Evolutionary conservation across 208 protist species (phyloP), one percentile per base, ranked within the genome.

Genomic region (Crithidia sp.): DNA sequence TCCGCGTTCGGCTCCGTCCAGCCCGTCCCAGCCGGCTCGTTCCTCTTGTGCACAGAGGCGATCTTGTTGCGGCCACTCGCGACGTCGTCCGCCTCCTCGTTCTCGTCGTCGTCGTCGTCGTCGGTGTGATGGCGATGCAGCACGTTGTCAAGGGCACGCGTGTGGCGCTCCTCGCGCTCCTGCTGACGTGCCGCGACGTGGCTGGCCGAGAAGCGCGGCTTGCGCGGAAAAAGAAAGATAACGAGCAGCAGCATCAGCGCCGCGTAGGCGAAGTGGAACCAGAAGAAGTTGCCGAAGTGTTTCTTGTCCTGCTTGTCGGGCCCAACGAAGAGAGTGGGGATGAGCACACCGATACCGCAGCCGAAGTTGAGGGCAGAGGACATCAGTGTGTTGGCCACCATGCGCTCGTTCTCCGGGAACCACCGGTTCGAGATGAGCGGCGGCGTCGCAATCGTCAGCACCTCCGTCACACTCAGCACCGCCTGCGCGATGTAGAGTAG

Each of bases 361-460:
- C 89, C 89, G 49, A 94, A 84, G 69, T 90, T 92, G 13, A 92
- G 76, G 7, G 86, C 82, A 7, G 81, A 83, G 37, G 80, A 83
- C 70, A 90, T 71, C n/a, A 94, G 53, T 37, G 89, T 87, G 72
- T 86, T 94, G 17, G 89, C 89, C 7, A 90, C 79, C 67, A 82
- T 81, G 47, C 89, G 89, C 71, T 92, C 84, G 7, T 64, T 65
- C 57, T 82, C 81, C 3, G 87, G 86, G 71, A 91, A 94, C 85
- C 86, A 94, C n/a, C 85, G 76, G 77, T 90, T 92, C 43, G 89
- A 74, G 71, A 94, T 87, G 36, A 94, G 81, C 28, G 89, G 89
- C 57, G 89, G 89, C 14, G 89, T 94, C 9, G 89, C 86, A 72
- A 94, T 91, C 19, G 81, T 87, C 28, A 94, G 73, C 65, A 94